phyloP scores from a whole-genome alignment of 495 filamentous ascomycete genomes.

The Schizothecium vesticola region DNA sequence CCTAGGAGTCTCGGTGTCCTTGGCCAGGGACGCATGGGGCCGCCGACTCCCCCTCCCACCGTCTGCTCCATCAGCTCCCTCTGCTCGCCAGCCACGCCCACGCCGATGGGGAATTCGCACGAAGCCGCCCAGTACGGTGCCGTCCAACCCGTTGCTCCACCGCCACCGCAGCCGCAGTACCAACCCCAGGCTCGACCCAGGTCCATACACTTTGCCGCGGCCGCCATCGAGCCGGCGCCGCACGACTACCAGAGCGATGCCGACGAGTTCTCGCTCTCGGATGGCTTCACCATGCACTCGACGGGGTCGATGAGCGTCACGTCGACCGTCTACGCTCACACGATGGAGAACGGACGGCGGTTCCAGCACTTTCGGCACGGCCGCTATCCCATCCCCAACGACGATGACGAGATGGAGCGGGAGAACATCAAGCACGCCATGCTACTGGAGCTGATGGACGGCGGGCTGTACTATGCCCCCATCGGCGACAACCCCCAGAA shows the following conservation, averaged over 20 bases:
- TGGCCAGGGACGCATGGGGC: not conserved
- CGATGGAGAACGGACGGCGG: conserved; percentile 52
- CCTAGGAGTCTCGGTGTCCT: not conserved
- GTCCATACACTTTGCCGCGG: not conserved
- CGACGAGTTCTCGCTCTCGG: conserved; percentile 27
- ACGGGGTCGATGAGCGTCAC: conserved; percentile 35
- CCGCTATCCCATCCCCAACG: conserved; percentile 52
- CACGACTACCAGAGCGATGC: conserved; percentile 12
- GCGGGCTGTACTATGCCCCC: conserved; percentile 41
- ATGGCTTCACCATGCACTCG: conserved; percentile 23
- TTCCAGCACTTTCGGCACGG: conserved; percentile 54
- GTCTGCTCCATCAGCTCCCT: not conserved
- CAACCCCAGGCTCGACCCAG: not conserved
- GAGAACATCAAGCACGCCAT: conserved; percentile 44
- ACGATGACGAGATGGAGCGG: conserved; percentile 46
- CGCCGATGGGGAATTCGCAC: not conserved
- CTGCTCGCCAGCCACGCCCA: not conserved
- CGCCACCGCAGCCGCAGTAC: not conserved
- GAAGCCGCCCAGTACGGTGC: not conserved
- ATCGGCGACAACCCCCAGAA: conserved; percentile 35
- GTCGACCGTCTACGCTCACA: conserved; percentile 38
- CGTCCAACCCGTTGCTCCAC: not conserved
- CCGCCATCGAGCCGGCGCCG: conserved; percentile 18
- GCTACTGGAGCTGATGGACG: conserved; percentile 34
- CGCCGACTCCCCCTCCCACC: not conserved